phyloP scores from a whole-genome alignment of 331 rosid genomes.

The Malus hybrid region DNA sequence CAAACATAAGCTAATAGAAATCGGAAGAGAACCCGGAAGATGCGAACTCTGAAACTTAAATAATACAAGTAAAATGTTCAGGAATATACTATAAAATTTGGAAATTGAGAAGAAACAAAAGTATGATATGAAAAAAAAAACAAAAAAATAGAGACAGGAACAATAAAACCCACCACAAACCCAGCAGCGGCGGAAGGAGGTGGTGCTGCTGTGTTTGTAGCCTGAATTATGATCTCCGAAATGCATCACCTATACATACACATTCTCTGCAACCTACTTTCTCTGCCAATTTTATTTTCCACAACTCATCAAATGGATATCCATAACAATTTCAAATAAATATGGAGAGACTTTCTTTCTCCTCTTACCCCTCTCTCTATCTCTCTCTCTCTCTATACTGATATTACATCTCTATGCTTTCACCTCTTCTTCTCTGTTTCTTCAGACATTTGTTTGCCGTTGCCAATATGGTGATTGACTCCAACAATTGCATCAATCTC shows the following conservation, averaged over 20 bases:
- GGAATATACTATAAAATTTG: constrained; percentile 63
- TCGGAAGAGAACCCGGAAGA: constrained; percentile 19
- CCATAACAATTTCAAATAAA: constrained; percentile 82
- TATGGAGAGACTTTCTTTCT: constrained; percentile 66
- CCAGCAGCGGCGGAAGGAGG: constrained; percentile 19
- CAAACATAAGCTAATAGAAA: neutral
- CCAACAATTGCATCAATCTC: constrained; percentile 15
- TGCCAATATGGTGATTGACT: constrained; percentile 4
- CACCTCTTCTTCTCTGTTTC: constrained; percentile 38
- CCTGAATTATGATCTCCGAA: constrained; percentile 60
- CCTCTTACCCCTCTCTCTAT: constrained; percentile 48
- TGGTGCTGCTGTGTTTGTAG: constrained; percentile 39
- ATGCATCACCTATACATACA: constrained; percentile 81
- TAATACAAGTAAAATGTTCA: constrained; percentile 60
- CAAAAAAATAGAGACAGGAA: constrained; percentile 35
- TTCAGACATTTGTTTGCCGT: constrained; percentile 7
- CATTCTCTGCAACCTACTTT: constrained; percentile 67
- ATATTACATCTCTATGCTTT: constrained; percentile 7
- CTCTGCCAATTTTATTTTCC: constrained; percentile 83
- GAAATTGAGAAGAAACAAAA: constrained; percentile 42
- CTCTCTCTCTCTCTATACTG: constrained; percentile 1
- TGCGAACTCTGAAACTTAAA: constrained; percentile 31
- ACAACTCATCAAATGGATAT: constrained; percentile 54
- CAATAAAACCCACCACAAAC: constrained; percentile 52
- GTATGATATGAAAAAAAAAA: constrained; percentile 23